A percentile compares a stretch with the other conserved stretches of the same genome.
phyloP scores from a whole-genome alignment of 148 eudicot species.

The Arbutus unedo region DNA sequence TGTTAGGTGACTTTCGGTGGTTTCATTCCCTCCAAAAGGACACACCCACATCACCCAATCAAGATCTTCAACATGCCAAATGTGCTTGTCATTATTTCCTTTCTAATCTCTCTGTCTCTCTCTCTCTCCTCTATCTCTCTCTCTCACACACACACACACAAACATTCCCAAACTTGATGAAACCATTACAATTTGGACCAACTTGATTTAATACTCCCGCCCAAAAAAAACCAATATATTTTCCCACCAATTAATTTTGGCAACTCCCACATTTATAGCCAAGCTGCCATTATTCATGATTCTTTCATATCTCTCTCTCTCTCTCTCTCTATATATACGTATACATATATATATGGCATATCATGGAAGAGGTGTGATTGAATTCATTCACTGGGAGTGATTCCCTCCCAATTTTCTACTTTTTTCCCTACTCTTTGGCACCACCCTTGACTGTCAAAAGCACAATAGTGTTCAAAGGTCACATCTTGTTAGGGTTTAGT shows the following conservation, averaged over 20 bases:
- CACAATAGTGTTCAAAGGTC: not conserved
- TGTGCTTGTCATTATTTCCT: not conserved
- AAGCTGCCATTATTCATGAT: not conserved
- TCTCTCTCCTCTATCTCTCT: not conserved
- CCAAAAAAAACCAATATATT: not conserved
- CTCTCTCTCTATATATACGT: too few species aligned
- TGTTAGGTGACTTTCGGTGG: slow-evolving; percentile 1
- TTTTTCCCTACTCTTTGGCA: not conserved
- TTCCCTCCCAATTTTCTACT: not conserved
- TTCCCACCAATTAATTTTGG: not conserved
- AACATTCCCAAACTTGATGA: not conserved
- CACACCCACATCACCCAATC: slow-evolving; percentile 3
- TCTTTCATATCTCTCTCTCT: too few species aligned
- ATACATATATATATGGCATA: not conserved
- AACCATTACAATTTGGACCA: not conserved
- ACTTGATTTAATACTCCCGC: slow-evolving; percentile 4
- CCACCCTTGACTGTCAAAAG: slow-evolving; percentile 1
- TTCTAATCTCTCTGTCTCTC: not conserved
- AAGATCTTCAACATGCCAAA: not conserved
- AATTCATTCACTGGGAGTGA: not conserved
- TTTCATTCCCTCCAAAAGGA: not conserved
- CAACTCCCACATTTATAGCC: not conserved
- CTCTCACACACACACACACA: not conserved
- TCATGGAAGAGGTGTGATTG: slow-evolving; percentile 1
- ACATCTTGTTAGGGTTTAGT: not conserved